Percentiles rank a stretch among this genome's conserved stretches.
Evolutionary conservation across 1,139 yeast genomes (phyloP).

Genomic region (Suhomyces coccinellae): DNA sequence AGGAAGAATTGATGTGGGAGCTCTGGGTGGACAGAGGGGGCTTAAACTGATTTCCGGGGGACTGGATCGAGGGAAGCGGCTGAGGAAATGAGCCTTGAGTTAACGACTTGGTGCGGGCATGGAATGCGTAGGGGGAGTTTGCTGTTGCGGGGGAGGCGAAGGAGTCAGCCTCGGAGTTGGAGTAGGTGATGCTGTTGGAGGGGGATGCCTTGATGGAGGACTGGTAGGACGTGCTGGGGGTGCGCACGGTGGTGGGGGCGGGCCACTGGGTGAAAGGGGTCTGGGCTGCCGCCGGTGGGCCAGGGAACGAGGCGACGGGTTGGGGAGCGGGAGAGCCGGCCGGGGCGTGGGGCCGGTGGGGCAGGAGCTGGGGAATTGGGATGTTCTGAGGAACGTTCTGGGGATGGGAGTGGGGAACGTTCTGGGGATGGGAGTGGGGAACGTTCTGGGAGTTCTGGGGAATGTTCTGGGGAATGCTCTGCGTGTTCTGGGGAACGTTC

Average conservation of each 20-base stretch:
- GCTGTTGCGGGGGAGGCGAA: background rate
- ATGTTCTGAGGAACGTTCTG: too few species aligned
- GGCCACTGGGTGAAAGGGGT: background rate
- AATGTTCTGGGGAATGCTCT: background rate
- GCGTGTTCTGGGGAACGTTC: background rate
- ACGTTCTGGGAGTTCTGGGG: background rate
- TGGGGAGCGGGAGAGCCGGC: background rate
- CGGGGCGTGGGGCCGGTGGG: background rate
- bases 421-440: background rate
- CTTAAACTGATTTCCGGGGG: slow-evolving; percentile 3
- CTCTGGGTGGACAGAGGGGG: slow-evolving; percentile 1
- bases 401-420: background rate
- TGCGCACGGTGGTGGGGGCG: background rate
- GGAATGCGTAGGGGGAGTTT: slow-evolving; percentile 1
- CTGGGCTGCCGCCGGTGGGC: background rate
- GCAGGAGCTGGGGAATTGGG: background rate
- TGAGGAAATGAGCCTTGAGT: background rate
- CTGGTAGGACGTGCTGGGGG: background rate
- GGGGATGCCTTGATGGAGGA: background rate
- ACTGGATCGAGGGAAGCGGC: background rate
- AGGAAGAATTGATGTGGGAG: background rate
- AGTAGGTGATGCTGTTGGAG: background rate
- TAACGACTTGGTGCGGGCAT: background rate
- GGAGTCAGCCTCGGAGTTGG: background rate
- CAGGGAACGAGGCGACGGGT: background rate